A percentile compares a stretch with the other conserved stretches of the same genome.
Evolutionary conservation across 2,329 filamentous ascomycete species (phyloP).

Genomic region (Zarea fungicola): DNA sequence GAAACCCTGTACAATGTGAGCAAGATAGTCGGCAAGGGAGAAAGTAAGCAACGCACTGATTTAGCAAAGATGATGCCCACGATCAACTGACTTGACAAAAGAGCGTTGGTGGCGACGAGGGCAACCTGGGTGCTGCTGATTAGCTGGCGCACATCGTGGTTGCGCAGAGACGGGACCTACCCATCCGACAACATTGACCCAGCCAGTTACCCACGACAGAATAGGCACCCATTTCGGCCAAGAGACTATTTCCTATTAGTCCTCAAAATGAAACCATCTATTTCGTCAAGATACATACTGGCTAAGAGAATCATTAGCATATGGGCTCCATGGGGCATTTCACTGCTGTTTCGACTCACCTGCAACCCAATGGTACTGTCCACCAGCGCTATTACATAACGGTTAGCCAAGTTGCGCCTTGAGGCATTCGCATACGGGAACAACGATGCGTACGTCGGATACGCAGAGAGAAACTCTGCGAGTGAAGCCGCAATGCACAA

Average conservation of each 20-base stretch:
- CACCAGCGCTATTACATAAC: slow-evolving; percentile 37
- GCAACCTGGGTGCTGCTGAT: slow-evolving; percentile 35
- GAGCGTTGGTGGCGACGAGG: slow-evolving; percentile 61
- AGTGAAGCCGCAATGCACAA: slow-evolving; percentile 55
- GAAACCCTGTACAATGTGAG: slow-evolving; percentile 33
- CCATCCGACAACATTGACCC: slow-evolving; percentile 68
- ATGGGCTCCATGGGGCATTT: too few species aligned
- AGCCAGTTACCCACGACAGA: slow-evolving; percentile 35
- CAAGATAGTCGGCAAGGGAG: neutral
- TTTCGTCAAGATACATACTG: too few species aligned
- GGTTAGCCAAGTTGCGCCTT: neutral
- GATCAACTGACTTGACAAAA: slow-evolving; percentile 62
- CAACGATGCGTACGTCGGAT: slow-evolving; percentile 32
- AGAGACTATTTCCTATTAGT: slow-evolving; percentile 15
- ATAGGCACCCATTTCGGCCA: slow-evolving; percentile 22
- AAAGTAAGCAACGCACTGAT: slow-evolving; percentile 23
- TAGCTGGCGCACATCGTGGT: neutral
- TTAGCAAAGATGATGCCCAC: slow-evolving; percentile 59
- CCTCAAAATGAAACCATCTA: neutral
- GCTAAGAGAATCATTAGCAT: too few species aligned
- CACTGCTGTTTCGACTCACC: slow-evolving; percentile 16
- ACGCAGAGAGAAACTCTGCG: slow-evolving; percentile 64
- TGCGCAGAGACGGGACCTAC: slow-evolving; percentile 9
- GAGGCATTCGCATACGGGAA: neutral
- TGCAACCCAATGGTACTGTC: slow-evolving; percentile 70